Percentiles rank a stretch among this genome's conserved stretches.
These are phyloP conservation scores for Clonostachys chloroleuca DNA, from an alignment of 2,329 filamentous ascomycete genomes.

Conservation along the genomic window DNA sequence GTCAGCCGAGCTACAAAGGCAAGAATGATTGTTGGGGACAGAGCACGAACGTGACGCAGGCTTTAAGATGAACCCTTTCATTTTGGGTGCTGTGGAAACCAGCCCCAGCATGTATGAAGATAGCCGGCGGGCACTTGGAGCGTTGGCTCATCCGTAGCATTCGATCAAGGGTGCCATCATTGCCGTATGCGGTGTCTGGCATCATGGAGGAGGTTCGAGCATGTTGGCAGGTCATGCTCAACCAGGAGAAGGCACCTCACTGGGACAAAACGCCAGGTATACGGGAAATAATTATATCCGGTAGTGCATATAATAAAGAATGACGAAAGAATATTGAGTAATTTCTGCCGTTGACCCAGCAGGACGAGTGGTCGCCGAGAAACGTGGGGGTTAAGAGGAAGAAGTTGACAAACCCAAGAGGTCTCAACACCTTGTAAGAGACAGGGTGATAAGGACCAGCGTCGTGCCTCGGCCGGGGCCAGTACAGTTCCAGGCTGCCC, in stretches of 20 bases:
- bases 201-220: constrained; percentile 33
- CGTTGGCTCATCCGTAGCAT: constrained; percentile 26
- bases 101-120: constrained; percentile 94
- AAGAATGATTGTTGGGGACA: not conserved
- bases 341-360: too few relatives aligned
- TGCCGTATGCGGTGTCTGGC: constrained; percentile 36
- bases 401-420: too few relatives aligned
- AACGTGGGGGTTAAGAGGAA: too few relatives aligned
- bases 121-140: constrained; percentile 53
- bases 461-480: too few relatives aligned
- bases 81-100: constrained; percentile 90
- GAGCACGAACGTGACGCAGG: constrained; percentile 75
- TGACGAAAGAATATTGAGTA: too few relatives aligned
- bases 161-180: constrained; percentile 36
- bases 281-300: too few relatives aligned
- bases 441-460: too few relatives aligned
- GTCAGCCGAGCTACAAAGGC: not conserved
- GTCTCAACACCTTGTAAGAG: too few relatives aligned
- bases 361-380: too few relatives aligned
- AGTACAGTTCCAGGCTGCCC: too few relatives aligned
- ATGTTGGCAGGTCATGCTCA: constrained; percentile 22
- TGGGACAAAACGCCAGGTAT: not conserved
- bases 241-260: constrained; percentile 1
- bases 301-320: too few relatives aligned
- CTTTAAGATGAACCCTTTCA: constrained; percentile 76